These are phyloP conservation scores for Chytriomyces confervae DNA, from an alignment of 192 early-diverging fungal species.

Conservation along the genomic window DNA sequence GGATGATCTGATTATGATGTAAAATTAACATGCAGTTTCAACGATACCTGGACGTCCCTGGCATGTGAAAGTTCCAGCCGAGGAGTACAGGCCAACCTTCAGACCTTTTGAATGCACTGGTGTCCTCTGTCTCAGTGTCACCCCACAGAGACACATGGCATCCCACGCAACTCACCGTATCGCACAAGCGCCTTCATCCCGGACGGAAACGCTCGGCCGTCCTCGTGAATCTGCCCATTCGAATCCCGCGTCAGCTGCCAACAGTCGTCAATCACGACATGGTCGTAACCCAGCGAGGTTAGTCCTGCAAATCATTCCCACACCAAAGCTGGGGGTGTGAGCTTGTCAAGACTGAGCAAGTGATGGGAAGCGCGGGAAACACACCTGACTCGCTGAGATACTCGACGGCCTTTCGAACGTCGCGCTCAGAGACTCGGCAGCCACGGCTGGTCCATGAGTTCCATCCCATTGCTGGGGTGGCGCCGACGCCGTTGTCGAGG, in stretches of 20 bases:
- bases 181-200: conserved; percentile 58
- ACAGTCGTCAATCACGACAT: conserved; percentile 66
- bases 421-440: conserved; percentile 56
- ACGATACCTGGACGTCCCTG: conserved; percentile 38
- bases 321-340: neutral
- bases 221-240: conserved; percentile 36
- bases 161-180: conserved; percentile 28
- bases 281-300: conserved; percentile 55
- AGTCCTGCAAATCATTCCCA: conserved; percentile 30
- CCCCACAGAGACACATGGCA: too few relatives aligned
- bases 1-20: too few relatives aligned
- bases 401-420: conserved; percentile 59
- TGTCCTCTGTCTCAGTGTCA: neutral
- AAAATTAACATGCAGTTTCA: too few relatives aligned
- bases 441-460: conserved; percentile 64
- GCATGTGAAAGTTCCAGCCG: conserved; percentile 59
- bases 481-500: conserved; percentile 41
- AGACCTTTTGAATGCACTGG: conserved; percentile 55
- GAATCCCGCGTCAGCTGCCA: conserved; percentile 55
- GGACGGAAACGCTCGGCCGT: conserved; percentile 56
- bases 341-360: neutral
- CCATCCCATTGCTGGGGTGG: conserved; percentile 58
- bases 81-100: conserved; percentile 49
- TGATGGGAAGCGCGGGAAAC: neutral
- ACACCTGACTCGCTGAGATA: conserved; percentile 44